phyloP scores from a whole-genome alignment of 352 stramenopile species.

The Phytophthora ramorum region DNA sequence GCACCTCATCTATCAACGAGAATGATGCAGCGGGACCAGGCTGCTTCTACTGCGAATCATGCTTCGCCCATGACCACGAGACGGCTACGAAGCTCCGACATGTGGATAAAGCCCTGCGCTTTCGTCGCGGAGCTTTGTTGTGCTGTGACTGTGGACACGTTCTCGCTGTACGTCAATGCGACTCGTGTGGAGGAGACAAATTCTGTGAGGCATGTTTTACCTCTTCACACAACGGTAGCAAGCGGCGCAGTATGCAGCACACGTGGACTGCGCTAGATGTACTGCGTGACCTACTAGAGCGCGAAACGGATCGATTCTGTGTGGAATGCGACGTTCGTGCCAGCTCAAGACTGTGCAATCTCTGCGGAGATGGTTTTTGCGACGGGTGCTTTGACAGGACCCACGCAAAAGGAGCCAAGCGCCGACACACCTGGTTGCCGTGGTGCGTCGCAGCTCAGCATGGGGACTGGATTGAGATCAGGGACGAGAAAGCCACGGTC shows the following conservation, averaged over 20 bases:
- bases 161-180: slow-evolving; percentile 55
- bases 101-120: slow-evolving; percentile 53
- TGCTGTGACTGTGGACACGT: slow-evolving; percentile 59
- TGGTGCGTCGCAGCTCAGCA: slow-evolving; percentile 58
- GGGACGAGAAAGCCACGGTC: slow-evolving; percentile 55
- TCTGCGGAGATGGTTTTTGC: slow-evolving; percentile 84
- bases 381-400: slow-evolving; percentile 55
- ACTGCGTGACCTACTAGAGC: slow-evolving; percentile 58
- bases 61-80: slow-evolving; percentile 55
- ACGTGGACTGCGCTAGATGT: slow-evolving; percentile 53
- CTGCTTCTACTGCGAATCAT: slow-evolving; percentile 75
- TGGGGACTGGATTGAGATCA: slow-evolving; percentile 81
- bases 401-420: slow-evolving; percentile 69
- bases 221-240: slow-evolving; percentile 32
- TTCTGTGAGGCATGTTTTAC: slow-evolving; percentile 69
- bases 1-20: background rate
- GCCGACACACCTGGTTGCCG: slow-evolving; percentile 65
- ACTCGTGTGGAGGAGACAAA: slow-evolving; percentile 61
- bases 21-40: slow-evolving; percentile 4
- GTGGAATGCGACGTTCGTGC: slow-evolving; percentile 67
- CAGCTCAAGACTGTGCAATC: slow-evolving; percentile 65
- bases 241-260: slow-evolving; percentile 43
- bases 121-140: slow-evolving; percentile 52
- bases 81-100: slow-evolving; percentile 55
- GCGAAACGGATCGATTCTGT: slow-evolving; percentile 68